phyloP scores from a whole-genome alignment of 2,329 filamentous ascomycete genomes.

The Epichloe aotearoae region DNA sequence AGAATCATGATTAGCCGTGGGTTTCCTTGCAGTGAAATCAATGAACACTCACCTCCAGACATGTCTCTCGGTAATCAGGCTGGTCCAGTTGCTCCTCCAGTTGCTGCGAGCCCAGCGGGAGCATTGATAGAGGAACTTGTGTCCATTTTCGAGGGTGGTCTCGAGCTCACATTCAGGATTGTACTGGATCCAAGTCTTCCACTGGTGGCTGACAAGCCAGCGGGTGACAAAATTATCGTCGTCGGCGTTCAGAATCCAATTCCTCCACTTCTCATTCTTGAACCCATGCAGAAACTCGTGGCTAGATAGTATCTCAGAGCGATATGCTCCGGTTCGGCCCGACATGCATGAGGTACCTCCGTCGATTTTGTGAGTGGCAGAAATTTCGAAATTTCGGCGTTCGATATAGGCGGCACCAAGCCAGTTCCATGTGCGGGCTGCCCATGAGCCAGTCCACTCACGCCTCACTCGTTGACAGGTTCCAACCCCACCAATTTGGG shows the following conservation, averaged over 20 bases:
- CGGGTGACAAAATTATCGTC: slow-evolving; percentile 98
- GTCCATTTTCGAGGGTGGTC: slow-evolving; percentile 81
- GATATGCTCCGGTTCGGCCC: slow-evolving; percentile 84
- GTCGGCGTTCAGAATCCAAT: slow-evolving; percentile 85
- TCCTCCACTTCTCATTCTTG: slow-evolving; percentile 80
- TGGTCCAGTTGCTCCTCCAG: slow-evolving; percentile 93
- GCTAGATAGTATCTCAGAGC: slow-evolving; percentile 75
- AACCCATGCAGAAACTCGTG: slow-evolving; percentile 78
- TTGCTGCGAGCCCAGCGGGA: slow-evolving; percentile 93
- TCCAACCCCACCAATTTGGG: slow-evolving; percentile 74
- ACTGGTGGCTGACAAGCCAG: slow-evolving; percentile 83
- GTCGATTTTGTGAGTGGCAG: slow-evolving; percentile 87
- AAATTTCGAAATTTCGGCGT: slow-evolving; percentile 91
- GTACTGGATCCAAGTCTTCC: slow-evolving; percentile 94
- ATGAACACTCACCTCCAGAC: slow-evolving; percentile 78
- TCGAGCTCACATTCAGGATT: slow-evolving; percentile 81
- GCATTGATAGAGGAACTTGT: slow-evolving; percentile 86
- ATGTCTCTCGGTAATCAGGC: slow-evolving; percentile 67
- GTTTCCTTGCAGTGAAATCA: neutral
- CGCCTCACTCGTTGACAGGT: slow-evolving; percentile 80
- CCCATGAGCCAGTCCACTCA: slow-evolving; percentile 44
- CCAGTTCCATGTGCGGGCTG: slow-evolving; percentile 67
- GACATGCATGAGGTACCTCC: slow-evolving; percentile 96
- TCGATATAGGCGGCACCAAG: slow-evolving; percentile 86
- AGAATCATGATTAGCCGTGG: slow-evolving; percentile 4